Evolutionary conservation across 164 flowering plant genomes (phyloP), one percentile per base, ranked within the genome.

Genomic region (Aristolochia fimbriata): DNA sequence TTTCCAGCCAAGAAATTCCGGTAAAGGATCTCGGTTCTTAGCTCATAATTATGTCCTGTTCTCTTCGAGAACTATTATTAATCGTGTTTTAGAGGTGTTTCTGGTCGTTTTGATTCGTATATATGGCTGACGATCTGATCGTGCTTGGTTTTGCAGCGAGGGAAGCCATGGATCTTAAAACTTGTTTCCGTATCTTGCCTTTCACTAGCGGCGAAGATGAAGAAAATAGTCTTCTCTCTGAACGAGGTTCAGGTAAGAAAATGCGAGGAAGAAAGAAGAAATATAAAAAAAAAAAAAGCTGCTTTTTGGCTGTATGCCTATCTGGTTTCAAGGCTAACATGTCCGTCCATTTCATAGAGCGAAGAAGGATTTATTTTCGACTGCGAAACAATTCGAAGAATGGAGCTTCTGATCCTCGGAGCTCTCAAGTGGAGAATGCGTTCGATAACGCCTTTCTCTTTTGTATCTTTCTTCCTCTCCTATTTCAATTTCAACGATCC

Each of bases 391-490:
- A 65, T 87, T 10, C 64, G 68, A 48, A 57, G 87, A 58, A 83
- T 77, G 83, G 95, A 87, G 68, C 58, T 73, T 14, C 58, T 83
- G n/a, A 71, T 87, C 5, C 74, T 87, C 47, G 81, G 80, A 4
- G 78, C 81, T 57, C 75, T 87, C 9, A 59, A 87, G 45, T 87
- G 95, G 95, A 64, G 87, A 62, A 83, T 87, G 90, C 80, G 90
- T 0, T 83, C 95, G 16, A 71, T 84, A 12, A 87, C 86, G 12
- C 90, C 95, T 0, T 83, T 87, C 71, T 74, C 80, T 22, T 87
- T 87, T 64, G 4, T 80, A 19, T 17, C 69, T 53, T 87, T 74
- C 74, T 81, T 87, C 70, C 57, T 76, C 46, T 70, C 85, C 1
- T 43, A 75, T n/a, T 70, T 76, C 72, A 63, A 67, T 16, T 77